A percentile compares a stretch with the other conserved stretches of the same genome.
Conservation (phyloP, 257 asterid genomes). For the Gentiana dahurica region DNA sequence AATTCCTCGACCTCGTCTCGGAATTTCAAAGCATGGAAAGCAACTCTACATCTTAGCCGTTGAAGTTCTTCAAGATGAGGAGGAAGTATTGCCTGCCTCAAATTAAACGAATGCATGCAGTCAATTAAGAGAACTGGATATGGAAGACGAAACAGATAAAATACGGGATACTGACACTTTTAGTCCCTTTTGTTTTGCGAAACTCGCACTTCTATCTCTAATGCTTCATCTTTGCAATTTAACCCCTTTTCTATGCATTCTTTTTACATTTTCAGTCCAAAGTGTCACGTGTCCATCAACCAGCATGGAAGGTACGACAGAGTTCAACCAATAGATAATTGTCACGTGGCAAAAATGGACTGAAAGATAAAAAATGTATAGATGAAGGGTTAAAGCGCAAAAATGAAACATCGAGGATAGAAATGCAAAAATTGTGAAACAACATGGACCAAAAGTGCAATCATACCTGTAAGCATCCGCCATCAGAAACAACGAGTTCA, state of each 20-base stretch:
- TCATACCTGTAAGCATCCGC: constrained; percentile 93
- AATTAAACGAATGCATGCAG: constrained; percentile 8
- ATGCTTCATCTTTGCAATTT: too few species aligned
- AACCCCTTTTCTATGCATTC: too few species aligned
- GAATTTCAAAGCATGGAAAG: constrained; percentile 80
- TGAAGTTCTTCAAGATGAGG: constrained; percentile 74
- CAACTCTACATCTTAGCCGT: constrained; percentile 89
- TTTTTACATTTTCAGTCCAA: too few species aligned
- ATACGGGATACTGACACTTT: not conserved
- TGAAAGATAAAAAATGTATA: too few species aligned
- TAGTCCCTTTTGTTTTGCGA: too few species aligned
- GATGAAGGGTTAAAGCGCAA: too few species aligned
- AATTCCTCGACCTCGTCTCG: constrained; percentile 88
- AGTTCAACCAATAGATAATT: too few species aligned
- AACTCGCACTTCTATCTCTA: too few species aligned
- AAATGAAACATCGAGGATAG: too few species aligned
- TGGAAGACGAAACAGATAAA: not conserved
- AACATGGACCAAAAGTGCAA: not conserved
- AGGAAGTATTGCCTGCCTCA: constrained; percentile 65
- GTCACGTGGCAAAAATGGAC: too few species aligned
- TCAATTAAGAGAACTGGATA: not conserved
- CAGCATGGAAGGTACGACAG: too few species aligned
- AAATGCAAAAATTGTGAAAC: not conserved
- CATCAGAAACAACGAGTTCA: constrained; percentile 84
- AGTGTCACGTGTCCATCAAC: too few species aligned